Evolutionary conservation across 2,329 filamentous ascomycete genomes (phyloP).

Genomic region (Gaeumannomyces tritici): DNA sequence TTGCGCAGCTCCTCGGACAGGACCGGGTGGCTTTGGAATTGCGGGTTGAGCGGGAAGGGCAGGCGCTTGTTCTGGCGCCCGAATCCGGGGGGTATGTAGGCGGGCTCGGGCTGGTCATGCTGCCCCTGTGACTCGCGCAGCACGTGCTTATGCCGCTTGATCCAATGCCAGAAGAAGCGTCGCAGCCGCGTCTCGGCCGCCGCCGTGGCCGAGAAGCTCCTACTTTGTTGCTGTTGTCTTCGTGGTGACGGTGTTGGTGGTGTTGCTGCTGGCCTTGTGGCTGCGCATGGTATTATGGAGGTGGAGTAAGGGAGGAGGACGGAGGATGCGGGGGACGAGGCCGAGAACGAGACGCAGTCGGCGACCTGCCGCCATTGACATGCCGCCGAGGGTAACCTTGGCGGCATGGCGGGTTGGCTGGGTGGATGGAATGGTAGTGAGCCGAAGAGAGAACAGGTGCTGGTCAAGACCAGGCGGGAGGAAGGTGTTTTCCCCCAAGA

Average conservation of each 20-base stretch:
- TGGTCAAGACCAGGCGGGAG: not conserved
- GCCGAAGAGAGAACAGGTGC: not conserved
- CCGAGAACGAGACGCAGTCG: slow-evolving; percentile 11
- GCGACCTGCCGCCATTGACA: slow-evolving; percentile 21
- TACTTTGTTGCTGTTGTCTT: not conserved
- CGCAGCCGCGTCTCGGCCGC: not conserved
- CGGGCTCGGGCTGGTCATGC: not conserved
- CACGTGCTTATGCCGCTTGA: not conserved
- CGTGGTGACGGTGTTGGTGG: not conserved
- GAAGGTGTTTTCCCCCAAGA: not conserved
- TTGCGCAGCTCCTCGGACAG: slow-evolving; percentile 65
- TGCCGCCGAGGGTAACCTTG: slow-evolving; percentile 19
- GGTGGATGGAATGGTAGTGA: not conserved
- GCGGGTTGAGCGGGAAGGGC: slow-evolving; percentile 66
- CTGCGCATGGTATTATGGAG: not conserved
- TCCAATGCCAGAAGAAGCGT: not conserved
- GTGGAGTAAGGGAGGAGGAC: slow-evolving; percentile 4
- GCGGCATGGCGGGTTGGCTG: slow-evolving; percentile 17
- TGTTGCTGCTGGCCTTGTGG: not conserved
- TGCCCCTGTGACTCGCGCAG: not conserved
- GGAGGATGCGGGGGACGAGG: slow-evolving; percentile 7
- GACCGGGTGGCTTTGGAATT: slow-evolving; percentile 63
- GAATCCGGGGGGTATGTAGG: not conserved
- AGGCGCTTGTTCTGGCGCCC: not conserved
- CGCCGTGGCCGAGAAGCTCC: slow-evolving; percentile 4